A percentile compares a stretch with the other conserved stretches of the same genome.
phyloP scores from a whole-genome alignment of 2,329 filamentous ascomycete species.

The Ceratocystis colombiana region DNA sequence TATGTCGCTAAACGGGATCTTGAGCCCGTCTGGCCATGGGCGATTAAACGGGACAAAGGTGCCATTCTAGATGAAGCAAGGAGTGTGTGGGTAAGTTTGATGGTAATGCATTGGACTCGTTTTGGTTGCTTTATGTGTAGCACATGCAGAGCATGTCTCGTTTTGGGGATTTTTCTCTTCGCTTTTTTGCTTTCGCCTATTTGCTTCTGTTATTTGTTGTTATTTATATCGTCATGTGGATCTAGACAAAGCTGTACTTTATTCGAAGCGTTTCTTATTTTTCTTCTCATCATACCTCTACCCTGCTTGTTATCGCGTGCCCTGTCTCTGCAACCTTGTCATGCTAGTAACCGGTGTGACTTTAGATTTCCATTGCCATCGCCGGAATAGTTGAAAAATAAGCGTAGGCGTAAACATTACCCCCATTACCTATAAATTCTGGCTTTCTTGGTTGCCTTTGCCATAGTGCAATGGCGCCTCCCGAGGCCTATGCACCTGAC shows the following conservation, averaged over 20 bases:
- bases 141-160: conserved; percentile 1
- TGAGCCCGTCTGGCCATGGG: conserved; percentile 28
- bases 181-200: neutral
- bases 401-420: too few species aligned
- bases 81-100: neutral
- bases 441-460: neutral
- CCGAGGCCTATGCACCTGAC: neutral
- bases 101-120: conserved; percentile 7
- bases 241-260: conserved; percentile 13
- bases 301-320: too few species aligned
- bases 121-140: conserved; percentile 6
- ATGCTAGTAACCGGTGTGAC: neutral
- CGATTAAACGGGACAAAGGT: conserved; percentile 35
- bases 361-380: neutral
- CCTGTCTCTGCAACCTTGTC: neutral
- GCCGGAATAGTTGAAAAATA: too few species aligned
- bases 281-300: neutral
- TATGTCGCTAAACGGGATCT: conserved; percentile 13
- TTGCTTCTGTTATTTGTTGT: neutral
- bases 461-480: neutral
- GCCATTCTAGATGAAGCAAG: conserved; percentile 31
- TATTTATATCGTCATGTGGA: conserved; percentile 5
- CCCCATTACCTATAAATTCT: neutral
- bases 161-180: neutral
- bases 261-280: conserved; percentile 14